Evolutionary conservation across 129 eudicot species (phyloP), one percentile per base, ranked within the genome.

Genomic region (Helianthus tuberosus): DNA sequence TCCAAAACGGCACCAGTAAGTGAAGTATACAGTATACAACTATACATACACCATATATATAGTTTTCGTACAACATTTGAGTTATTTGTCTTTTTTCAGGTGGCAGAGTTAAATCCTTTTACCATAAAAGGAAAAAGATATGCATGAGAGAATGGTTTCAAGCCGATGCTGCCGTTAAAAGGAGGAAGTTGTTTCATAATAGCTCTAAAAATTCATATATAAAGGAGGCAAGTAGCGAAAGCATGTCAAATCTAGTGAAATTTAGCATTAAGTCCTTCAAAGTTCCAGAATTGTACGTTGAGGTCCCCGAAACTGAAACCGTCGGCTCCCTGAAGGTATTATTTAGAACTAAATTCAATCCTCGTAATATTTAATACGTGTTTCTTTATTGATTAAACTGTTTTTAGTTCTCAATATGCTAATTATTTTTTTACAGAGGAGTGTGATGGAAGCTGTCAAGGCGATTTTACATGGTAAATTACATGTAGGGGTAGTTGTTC

Each of bases 311-410:
- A 83, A 91, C 85, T 66, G 88, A 89, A 65, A 95, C 94, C 36
- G 92, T 95, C 61, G 97, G 97, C 77, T 89, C 97, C 49, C 85
- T 95, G 50, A 95, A 95, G 99, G 99, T 91, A 85, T 52, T 49
- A 11, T 35, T 16, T 3, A 32, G 3, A 63, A 35, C 13, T 3
- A 20, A 36, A 50, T 11, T 52, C 9, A 6, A 15, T 16, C 14
- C n/a, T 5, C 60, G 8, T 59, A 60, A 62, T 62, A 29, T 16
- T 12, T 12, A 23, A 58, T 20, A 35, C 6, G 2, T 25, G 39
- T 39, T 43, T 73, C 50, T 73, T 47, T 59, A 48, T 13, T 14
- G 8, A 36, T 32, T 57, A 58, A 36, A 32, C 20, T 50, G 60
- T 61, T 35, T 50, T 5, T 67, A 15, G 57, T 73, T 9, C 66